Conservation (phyloP, 2,329 filamentous ascomycete genomes). For the Onygena corvina region DNA sequence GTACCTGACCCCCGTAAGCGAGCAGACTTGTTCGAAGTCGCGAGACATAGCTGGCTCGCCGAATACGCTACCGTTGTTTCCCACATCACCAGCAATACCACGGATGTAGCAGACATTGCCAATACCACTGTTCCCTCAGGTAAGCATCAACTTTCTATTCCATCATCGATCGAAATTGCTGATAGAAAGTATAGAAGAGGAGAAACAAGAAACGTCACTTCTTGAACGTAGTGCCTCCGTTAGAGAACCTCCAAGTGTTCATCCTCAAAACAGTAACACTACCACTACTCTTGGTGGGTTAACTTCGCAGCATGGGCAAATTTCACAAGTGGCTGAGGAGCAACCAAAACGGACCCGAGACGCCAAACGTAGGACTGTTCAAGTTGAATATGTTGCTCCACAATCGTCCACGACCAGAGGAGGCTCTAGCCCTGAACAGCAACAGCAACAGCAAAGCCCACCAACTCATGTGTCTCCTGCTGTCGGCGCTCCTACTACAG, state of each 20-base stretch:
- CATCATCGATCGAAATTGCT: neutral
- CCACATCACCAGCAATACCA: conserved; percentile 92
- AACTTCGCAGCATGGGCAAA: conserved; percentile 59
- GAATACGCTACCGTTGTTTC: conserved; percentile 95
- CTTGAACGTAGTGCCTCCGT: conserved; percentile 86
- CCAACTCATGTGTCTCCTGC: neutral
- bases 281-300: conserved; percentile 45
- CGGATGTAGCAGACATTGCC: conserved; percentile 71
- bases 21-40: conserved; percentile 93
- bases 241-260: conserved; percentile 64
- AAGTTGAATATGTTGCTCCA: conserved; percentile 94
- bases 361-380: conserved; percentile 84
- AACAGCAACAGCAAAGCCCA: neutral
- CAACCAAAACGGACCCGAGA: conserved; percentile 41
- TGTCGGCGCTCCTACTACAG: neutral
- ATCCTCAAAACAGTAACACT: conserved; percentile 18
- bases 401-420: conserved; percentile 73
- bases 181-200: conserved; percentile 27
- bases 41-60: conserved; percentile 93
- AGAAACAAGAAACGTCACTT: conserved; percentile 46
- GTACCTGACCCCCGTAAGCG: conserved; percentile 91
- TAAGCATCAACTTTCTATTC: conserved; percentile 25
- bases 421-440: conserved; percentile 29
- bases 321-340: conserved; percentile 53
- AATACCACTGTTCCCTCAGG: conserved; percentile 57